Evolutionary conservation across 2,329 filamentous ascomycete genomes (phyloP), one percentile per base, ranked within the genome.

Genomic region (Zopfia rhizophila): DNA sequence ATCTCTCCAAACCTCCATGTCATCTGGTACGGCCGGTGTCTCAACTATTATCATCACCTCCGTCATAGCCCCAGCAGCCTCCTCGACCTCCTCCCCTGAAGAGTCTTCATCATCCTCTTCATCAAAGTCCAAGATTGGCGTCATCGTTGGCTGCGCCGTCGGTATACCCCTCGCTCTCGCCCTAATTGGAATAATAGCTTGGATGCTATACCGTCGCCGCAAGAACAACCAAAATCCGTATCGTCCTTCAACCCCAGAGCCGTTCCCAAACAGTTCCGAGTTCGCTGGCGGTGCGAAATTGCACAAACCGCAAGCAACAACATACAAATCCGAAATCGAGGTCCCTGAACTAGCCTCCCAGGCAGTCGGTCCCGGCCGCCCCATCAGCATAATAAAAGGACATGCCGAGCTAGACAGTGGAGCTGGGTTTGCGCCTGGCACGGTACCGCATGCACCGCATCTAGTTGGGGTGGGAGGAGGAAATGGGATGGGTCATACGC

Each of bases 71-170:
- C 1, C 57, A 55, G 6, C 53, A 6, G 44, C 48, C 1, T 40
- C 51, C 11, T 12, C 43, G 16, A 38, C 45, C 22, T 13, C 45
- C 24, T 24, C 41, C 10, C 23, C 43, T 14, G 38, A 28, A 17
- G 39, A 30, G 5, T 28, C 25, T 3, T 19, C 45, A 12, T 39
- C 38, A 1, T 48, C 50, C n/a, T 33, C 39, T n/a, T 14, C 48
- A 5, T 22, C 43, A 23, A 50, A 44, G 5, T 58, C 60, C n/a
- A 65, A 69, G 12, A 38, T 65, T 12, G 54, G 55, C 10, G 19
- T 70, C 7, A 70, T 72, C 13, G 48, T 70, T n/a, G 68, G 68
- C 35, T 67, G 61, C 38, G 66, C 68, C 8, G 68, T 72, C 27
- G 68, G 68, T 12, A 67, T 72, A 36, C 68, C 68, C 4, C 58